These are phyloP conservation scores for Geotrichum ghanense DNA, from an alignment of 805 yeast genomes.

Conservation along the genomic window DNA sequence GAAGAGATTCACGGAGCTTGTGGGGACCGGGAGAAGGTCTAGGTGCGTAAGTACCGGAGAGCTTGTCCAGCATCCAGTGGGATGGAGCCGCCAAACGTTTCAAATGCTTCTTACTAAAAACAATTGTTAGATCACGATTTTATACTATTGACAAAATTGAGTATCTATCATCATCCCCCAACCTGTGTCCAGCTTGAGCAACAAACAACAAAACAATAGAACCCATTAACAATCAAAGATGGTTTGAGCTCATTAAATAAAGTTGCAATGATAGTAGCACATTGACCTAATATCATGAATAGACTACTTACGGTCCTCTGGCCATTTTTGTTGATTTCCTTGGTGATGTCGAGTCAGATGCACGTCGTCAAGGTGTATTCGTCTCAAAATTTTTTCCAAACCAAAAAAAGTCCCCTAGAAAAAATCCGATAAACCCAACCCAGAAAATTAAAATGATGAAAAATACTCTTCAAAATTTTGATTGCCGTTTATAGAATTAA, in stretches of 20 bases:
- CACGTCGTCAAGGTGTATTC: not conserved
- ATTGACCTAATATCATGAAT: too few species aligned
- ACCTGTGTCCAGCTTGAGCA: too few species aligned
- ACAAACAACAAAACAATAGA: not conserved
- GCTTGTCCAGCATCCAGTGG: constrained; percentile 99
- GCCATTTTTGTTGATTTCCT: constrained; percentile 39
- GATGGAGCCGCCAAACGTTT: constrained; percentile 87
- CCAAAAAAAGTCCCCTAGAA: not conserved
- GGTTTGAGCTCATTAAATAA: not conserved
- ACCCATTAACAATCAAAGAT: not conserved
- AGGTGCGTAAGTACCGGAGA: constrained; percentile 99
- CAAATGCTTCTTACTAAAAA: constrained; percentile 16
- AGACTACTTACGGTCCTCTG: constrained; percentile 64
- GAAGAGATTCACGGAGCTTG: constrained; percentile 96
- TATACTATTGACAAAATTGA: not conserved
- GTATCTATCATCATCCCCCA: not conserved
- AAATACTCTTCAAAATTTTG: not conserved
- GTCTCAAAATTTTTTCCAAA: constrained; percentile 1
- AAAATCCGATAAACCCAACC: not conserved
- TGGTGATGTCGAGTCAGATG: constrained; percentile 2
- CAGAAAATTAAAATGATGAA: too few species aligned
- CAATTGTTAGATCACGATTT: not conserved
- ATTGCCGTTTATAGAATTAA: too few species aligned
- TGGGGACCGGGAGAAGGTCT: constrained; percentile 99
- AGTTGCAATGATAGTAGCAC: too few species aligned